Evolutionary conservation across 2,329 filamentous ascomycete species (phyloP), one percentile per base, ranked within the genome.

Genomic region (Diaporthe eres): DNA sequence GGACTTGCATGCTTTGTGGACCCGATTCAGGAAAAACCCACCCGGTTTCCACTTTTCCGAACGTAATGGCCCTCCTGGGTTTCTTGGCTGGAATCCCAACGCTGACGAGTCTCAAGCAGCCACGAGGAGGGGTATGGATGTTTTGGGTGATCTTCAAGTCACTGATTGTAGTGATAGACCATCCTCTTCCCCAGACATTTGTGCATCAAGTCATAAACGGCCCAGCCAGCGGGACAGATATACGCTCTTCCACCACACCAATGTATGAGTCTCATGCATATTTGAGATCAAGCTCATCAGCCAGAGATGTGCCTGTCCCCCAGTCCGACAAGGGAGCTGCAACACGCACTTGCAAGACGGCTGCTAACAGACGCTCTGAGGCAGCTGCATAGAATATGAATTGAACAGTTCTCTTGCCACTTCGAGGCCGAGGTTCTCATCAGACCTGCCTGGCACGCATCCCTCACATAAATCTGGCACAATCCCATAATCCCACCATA

Each of bases 11-110:
- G 42, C n/a, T 25, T 37, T 65, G 58, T 61, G 61, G 58, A 42
- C 39, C 49, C 49, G 58, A 34, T 53, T 37, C 47, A 37, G n/a
- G 34, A 42, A 70, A 68, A 55, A 70, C 49, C 65, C 65, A 53
- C 49, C 47, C 49, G 65, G 65, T 70, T 42, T 49, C 65, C 65
- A 70, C 65, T 70, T 70, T 70, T 55, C n/a, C 15, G 49, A 70
- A 70, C 49, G 65, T 55, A 70, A 39, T 70, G 28, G 65, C 65
- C 28, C 65, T 53, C 49, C 65, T 53, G 22, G n/a, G 34, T 25
- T 42, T 70, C 65, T 55, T 70, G 65, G 65, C 65, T 42, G 49
- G 49, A 42, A 31, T 39, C 34, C 34, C n/a, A 22, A 28, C 31
- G 49, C 49, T 55, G 65, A 70, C 65, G 65, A 70, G 49, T 70